Percentiles rank a stretch among this genome's conserved stretches.
These are phyloP conservation scores for Asterionellopsis glacialis DNA, from an alignment of 108 stramenopile species.

Conservation along the genomic window DNA sequence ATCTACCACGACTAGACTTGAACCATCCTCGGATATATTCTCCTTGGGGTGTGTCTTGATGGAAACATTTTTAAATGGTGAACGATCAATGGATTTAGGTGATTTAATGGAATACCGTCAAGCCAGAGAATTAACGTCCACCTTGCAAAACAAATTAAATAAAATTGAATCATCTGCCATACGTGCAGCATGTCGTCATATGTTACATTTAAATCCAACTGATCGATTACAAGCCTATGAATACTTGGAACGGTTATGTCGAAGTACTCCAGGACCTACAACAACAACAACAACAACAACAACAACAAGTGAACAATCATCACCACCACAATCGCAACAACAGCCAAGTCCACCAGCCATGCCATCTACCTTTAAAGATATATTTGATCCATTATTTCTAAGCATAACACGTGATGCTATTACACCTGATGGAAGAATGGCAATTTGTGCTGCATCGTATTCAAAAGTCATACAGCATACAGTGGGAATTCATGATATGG, in stretches of 20 bases:
- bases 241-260: constrained; percentile 64
- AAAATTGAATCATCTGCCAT: constrained; percentile 82
- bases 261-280: too few species aligned
- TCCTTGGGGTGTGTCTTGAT: constrained; percentile 94
- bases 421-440: constrained; percentile 88
- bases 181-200: constrained; percentile 79
- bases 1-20: constrained; percentile 30
- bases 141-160: constrained; percentile 75
- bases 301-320: too few species aligned
- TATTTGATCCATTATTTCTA: constrained; percentile 55
- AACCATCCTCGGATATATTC: constrained; percentile 95
- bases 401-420: constrained; percentile 40
- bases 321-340: too few species aligned
- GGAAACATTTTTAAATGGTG: constrained; percentile 92
- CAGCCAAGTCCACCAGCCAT: constrained; percentile 15
- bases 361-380: constrained; percentile 46
- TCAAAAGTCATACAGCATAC: constrained; percentile 61
- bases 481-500: constrained; percentile 68
- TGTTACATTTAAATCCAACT: constrained; percentile 81
- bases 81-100: constrained; percentile 89
- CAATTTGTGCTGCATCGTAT: constrained; percentile 76
- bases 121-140: constrained; percentile 27
- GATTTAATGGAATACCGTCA: constrained; percentile 83
- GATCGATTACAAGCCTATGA: constrained; percentile 64
- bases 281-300: background rate